phyloP scores from a whole-genome alignment of 768 basidiomycete species.

The Mycena venus region DNA sequence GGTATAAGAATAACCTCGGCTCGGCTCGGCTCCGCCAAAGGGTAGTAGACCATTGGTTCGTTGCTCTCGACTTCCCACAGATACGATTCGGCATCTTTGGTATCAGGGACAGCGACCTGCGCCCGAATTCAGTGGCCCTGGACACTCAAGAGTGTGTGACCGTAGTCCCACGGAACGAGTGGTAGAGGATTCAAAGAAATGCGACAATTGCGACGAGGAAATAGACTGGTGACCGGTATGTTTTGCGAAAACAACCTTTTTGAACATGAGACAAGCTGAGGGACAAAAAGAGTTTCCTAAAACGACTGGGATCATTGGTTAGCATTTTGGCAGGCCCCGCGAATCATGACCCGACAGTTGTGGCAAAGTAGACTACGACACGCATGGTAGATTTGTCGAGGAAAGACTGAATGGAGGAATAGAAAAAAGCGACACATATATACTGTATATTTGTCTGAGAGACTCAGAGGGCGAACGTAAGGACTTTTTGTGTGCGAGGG shows the following conservation, averaged over 20 bases:
- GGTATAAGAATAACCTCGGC: slow-evolving; percentile 1
- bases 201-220: no score
- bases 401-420: no score
- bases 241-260: neutral
- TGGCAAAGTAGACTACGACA: no score
- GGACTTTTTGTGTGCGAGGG: no score
- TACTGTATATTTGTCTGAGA: no score
- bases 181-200: no score
- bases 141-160: neutral
- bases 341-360: neutral
- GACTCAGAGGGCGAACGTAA: no score
- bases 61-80: neutral
- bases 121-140: neutral
- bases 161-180: no score
- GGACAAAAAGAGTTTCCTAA: neutral
- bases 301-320: neutral
- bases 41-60: slow-evolving; percentile 1
- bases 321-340: neutral
- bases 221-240: neutral
- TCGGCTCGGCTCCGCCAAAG: slow-evolving; percentile 1
- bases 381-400: no score
- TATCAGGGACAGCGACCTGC: neutral
- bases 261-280: neutral
- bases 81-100: neutral
- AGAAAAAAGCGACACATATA: no score